Base-by-base conservation (phyloP, 768 basidiomycete species). In the Mrakia frigida region DNA sequence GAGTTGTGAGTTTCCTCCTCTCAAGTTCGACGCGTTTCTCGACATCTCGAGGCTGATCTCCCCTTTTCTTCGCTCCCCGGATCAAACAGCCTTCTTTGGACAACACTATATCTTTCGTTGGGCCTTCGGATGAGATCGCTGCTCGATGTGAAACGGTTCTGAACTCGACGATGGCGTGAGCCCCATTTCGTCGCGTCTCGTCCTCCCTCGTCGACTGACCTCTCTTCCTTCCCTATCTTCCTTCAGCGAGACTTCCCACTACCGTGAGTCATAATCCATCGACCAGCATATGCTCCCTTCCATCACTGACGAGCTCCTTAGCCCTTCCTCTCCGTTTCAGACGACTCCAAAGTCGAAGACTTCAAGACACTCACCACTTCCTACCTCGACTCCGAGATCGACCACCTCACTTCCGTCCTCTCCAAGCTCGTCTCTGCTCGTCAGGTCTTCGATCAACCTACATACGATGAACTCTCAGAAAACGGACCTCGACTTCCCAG, bases 71-170 rank as follows among this genome's bases (percentile, higher is more conserved):
- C n/a, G 31, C 50, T 71, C 23, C 13, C 68, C 3, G 23, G 3
- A 1, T 10, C 33, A 43, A 14, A 13, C 63, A 18, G 67, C 35
- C 67, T 14, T 41, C 14, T 0, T n/a, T 39, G 10, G 67, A 69
- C 67, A 50, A 69, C 35, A 43, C 52, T 14, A 39, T 39, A 28
- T 67, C 52, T 18, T 28, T 25, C 67, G 33, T 65, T 4, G 65
- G 63, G 10, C 53, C 53, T 35, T 31, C 75, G 59, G 53, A 69
- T 13, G 75, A 76, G 31, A 50, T 90, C 78, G 88, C 89, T 2
- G 86, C 88, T 4, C 88, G 93, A 28, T 93, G 91, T 81, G 93
- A 95, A 83, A 94, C 93, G 0, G 91, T 93, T 10, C 84, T 95
- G 37, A 94, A 94, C 82, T 89, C 89, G 13, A 93, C 92, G 2